Evolutionary conservation across 495 filamentous ascomycete genomes (phyloP).

Genomic region (Talaromyces borbonicus): DNA sequence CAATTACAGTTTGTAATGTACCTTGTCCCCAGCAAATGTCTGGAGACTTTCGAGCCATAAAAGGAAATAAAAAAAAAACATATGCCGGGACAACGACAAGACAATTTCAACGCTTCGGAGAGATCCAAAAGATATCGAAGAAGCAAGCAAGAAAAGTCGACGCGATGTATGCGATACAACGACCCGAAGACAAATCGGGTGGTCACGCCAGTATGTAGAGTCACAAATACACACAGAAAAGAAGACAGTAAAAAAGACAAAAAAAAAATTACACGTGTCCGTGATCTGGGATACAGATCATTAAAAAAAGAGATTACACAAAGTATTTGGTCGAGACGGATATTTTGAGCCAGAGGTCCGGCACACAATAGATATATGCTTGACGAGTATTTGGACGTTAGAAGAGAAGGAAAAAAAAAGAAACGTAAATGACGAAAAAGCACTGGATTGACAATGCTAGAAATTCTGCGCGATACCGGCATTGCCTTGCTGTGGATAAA

Average conservation of each 20-base stretch:
- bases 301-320: background rate
- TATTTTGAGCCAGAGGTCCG: background rate
- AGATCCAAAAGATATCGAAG: no score
- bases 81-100: no score
- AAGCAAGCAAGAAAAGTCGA: no score
- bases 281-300: background rate
- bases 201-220: constrained; percentile 1
- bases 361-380: constrained; percentile 2
- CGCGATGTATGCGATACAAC: no score
- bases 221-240: constrained; percentile 4
- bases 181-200: constrained; percentile 2
- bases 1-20: no score
- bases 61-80: no score
- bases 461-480: constrained; percentile 99
- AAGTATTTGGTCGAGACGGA: background rate
- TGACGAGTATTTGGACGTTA: background rate
- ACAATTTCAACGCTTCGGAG: no score
- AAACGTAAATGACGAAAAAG: background rate
- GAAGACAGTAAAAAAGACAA: background rate
- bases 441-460: constrained; percentile 30
- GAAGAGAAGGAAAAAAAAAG: background rate
- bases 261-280: background rate
- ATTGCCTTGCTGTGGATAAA: constrained; percentile 81
- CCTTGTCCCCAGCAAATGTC: no score
- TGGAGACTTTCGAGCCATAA: no score